Evolutionary conservation across 1,284 basidiomycete species (phyloP).

Genomic region (Tremellales sp.): DNA sequence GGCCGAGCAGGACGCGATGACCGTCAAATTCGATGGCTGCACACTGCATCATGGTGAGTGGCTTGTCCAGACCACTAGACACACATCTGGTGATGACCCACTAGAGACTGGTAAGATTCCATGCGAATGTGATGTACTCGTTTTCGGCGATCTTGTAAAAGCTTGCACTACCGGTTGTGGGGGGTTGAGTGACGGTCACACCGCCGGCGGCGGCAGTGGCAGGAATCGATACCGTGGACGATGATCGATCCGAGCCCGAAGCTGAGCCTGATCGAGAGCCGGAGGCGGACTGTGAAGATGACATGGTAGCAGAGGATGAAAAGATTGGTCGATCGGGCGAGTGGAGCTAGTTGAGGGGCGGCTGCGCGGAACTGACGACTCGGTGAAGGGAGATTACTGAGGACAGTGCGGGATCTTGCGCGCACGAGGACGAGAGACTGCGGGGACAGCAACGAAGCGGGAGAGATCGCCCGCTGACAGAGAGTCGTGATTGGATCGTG

Average conservation of each 20-base stretch:
- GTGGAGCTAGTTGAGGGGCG: background rate
- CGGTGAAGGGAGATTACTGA: too few relatives aligned
- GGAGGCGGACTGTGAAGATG: conserved; percentile 6
- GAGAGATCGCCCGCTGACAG: too few relatives aligned
- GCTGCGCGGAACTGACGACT: too few relatives aligned
- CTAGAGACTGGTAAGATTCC: conserved; percentile 76
- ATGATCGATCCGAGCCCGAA: conserved; percentile 3
- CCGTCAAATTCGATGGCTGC: conserved; percentile 67
- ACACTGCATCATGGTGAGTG: conserved; percentile 40
- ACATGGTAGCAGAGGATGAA: conserved; percentile 3
- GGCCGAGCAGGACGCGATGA: conserved; percentile 68
- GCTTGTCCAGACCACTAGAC: background rate
- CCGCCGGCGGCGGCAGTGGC: conserved; percentile 45
- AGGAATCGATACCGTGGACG: conserved; percentile 36
- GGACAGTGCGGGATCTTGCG: too few relatives aligned
- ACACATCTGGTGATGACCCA: conserved; percentile 21
- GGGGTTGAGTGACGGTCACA: conserved; percentile 57
- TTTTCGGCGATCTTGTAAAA: conserved; percentile 81
- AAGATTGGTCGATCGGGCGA: background rate
- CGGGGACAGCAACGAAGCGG: too few relatives aligned
- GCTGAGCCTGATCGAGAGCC: conserved; percentile 2
- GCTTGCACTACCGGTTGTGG: conserved; percentile 65
- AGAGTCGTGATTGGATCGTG: too few relatives aligned
- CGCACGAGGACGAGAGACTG: too few relatives aligned
- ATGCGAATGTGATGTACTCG: conserved; percentile 79